These are phyloP conservation scores for Lyophyllum shimeji DNA, from an alignment of 768 basidiomycete species.

Conservation along the genomic window DNA sequence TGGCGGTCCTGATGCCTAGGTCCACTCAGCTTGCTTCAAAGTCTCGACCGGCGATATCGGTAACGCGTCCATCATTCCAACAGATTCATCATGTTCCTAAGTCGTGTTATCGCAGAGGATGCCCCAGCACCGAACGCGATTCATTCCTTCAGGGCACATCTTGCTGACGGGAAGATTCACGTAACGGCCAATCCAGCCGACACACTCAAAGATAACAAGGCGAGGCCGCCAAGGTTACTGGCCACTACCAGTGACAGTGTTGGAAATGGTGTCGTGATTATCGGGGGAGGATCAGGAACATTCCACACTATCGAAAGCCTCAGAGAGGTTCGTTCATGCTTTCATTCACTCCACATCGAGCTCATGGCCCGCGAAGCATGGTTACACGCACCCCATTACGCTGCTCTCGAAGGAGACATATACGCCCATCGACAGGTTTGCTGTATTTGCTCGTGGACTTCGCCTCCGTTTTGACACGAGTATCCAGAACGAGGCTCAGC, in stretches of 20 bases:
- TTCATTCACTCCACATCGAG: neutral
- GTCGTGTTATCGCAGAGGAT: constrained; percentile 58
- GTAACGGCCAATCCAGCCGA: constrained; percentile 68
- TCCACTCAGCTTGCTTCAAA: constrained; percentile 75
- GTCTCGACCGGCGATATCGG: constrained; percentile 82
- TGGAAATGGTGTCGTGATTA: constrained; percentile 72
- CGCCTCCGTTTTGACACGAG: constrained; percentile 4
- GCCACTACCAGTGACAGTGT: constrained; percentile 43
- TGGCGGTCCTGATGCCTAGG: neutral
- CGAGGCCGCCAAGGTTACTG: constrained; percentile 58
- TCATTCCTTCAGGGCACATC: constrained; percentile 71
- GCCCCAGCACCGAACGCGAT: constrained; percentile 81
- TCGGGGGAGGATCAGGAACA: constrained; percentile 84
- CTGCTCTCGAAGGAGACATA: constrained; percentile 78
- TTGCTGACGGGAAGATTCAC: constrained; percentile 71
- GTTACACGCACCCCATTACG: constrained; percentile 75
- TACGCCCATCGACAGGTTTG: constrained; percentile 81
- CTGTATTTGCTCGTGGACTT: neutral
- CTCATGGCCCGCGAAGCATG: constrained; percentile 47
- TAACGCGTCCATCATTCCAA: constrained; percentile 26
- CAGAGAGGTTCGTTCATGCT: constrained; percentile 56
- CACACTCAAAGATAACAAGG: constrained; percentile 66
- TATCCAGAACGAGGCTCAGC: constrained; percentile 79
- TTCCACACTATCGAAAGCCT: constrained; percentile 79
- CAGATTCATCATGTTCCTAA: neutral